Evolutionary conservation across 2,329 filamentous ascomycete genomes (phyloP).

Genomic region (Ophiostoma angusticollis): DNA sequence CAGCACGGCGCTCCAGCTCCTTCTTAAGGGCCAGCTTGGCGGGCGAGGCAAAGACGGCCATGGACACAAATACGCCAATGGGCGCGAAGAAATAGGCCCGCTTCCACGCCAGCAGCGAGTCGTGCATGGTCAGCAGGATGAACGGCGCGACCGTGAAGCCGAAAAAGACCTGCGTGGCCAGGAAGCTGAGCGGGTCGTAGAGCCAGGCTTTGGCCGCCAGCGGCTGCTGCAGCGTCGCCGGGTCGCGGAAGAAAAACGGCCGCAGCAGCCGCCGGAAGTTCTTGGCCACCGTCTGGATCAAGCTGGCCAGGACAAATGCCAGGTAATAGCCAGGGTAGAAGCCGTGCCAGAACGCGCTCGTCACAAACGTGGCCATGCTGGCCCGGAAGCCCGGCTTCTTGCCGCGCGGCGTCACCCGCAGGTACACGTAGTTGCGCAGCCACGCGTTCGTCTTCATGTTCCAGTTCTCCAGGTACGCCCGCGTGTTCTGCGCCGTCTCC

Average conservation of each 20-base stretch:
- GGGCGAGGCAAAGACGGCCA: slow-evolving; percentile 69
- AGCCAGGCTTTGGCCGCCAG: slow-evolving; percentile 59
- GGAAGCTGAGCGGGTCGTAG: slow-evolving; percentile 50
- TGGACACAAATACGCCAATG: slow-evolving; percentile 48
- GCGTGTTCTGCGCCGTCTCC: slow-evolving; percentile 85
- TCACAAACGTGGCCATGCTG: slow-evolving; percentile 84
- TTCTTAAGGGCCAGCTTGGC: slow-evolving; percentile 49
- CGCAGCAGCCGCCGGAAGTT: slow-evolving; percentile 81
- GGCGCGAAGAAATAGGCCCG: slow-evolving; percentile 83
- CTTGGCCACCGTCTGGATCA: slow-evolving; percentile 88
- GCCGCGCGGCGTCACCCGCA: slow-evolving; percentile 86
- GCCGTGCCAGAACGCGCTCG: slow-evolving; percentile 94
- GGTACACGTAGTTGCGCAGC: slow-evolving; percentile 90
- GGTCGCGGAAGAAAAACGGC: slow-evolving; percentile 86
- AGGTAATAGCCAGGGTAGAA: slow-evolving; percentile 97
- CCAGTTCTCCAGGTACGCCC: slow-evolving; percentile 83
- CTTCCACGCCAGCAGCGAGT: slow-evolving; percentile 64
- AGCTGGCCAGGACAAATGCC: slow-evolving; percentile 75
- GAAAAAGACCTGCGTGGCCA: slow-evolving; percentile 31
- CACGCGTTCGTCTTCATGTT: slow-evolving; percentile 98
- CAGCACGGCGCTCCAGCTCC: slow-evolving; percentile 44
- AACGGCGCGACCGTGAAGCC: slow-evolving; percentile 78
- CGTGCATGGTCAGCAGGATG: slow-evolving; percentile 60
- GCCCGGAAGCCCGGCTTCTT: slow-evolving; percentile 95
- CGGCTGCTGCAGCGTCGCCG: slow-evolving; percentile 51